These are phyloP conservation scores for Lasiodiplodia gonubiensis DNA, from an alignment of 2,329 filamentous ascomycete species.

Conservation along the genomic window DNA sequence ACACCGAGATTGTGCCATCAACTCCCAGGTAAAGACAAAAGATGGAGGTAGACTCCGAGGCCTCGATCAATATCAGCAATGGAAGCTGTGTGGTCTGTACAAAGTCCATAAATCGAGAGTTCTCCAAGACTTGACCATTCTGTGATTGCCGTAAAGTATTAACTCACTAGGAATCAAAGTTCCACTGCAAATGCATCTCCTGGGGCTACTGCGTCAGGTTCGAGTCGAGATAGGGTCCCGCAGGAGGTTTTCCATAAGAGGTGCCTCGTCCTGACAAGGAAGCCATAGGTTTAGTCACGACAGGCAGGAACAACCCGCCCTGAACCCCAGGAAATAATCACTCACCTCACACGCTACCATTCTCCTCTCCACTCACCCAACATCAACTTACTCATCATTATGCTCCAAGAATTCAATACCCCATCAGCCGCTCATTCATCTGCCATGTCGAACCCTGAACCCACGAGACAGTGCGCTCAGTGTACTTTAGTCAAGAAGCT, in stretches of 20 bases:
- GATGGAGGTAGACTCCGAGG: background rate
- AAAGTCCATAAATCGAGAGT: too few relatives aligned
- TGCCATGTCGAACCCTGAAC: background rate
- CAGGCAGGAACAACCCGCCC: background rate
- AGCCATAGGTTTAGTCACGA: background rate
- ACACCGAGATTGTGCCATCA: constrained; percentile 46
- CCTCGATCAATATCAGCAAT: background rate
- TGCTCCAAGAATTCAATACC: background rate
- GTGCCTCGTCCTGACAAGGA: background rate
- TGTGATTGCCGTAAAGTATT: too few relatives aligned
- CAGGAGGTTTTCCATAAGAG: background rate
- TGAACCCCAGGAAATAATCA: background rate
- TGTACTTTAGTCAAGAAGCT: background rate
- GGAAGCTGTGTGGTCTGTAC: background rate
- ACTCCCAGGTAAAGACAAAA: background rate
- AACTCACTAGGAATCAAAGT: too few relatives aligned
- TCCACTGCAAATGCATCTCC: too few relatives aligned
- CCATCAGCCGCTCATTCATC: background rate
- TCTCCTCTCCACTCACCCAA: background rate
- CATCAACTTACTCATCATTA: background rate
- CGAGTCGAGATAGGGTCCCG: background rate
- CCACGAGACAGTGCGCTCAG: background rate
- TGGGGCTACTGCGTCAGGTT: too few relatives aligned
- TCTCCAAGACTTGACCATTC: too few relatives aligned
- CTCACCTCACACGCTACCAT: background rate